Conservation (phyloP, 495 filamentous ascomycete genomes). For the Aspergillus ostianus region DNA sequence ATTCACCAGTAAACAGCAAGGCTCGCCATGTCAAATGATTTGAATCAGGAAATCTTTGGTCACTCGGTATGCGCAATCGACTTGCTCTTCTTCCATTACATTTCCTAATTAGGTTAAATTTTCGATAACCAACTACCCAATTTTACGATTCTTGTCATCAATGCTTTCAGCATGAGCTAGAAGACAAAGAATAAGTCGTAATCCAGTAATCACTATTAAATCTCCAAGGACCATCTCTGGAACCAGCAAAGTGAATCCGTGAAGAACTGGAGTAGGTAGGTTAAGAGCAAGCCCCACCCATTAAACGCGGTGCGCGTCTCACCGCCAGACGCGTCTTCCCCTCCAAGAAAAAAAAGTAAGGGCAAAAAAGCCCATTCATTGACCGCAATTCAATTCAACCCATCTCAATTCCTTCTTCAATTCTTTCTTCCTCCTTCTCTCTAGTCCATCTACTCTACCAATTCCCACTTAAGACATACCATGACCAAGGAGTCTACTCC, state of each 20-base stretch:
- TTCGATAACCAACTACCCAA: not conserved
- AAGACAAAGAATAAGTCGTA: no score
- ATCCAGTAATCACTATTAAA: no score
- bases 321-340: constrained; percentile 36
- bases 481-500: constrained; percentile 56
- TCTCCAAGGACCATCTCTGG: no score
- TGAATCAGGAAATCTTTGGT: no score
- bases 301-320: constrained; percentile 31
- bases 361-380: not conserved
- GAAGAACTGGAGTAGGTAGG: no score
- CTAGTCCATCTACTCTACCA: not conserved
- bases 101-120: not conserved
- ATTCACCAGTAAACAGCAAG: no score
- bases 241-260: no score
- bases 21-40: no score
- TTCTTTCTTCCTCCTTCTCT: constrained; percentile 6
- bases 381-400: constrained; percentile 16
- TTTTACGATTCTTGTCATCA: no score
- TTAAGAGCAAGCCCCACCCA: not conserved
- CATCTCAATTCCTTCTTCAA: constrained; percentile 7
- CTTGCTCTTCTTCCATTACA: no score
- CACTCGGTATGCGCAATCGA: no score
- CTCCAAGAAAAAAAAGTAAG: not conserved
- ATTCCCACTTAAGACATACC: constrained; percentile 22
- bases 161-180: no score